Percentiles rank a stretch among this genome's conserved stretches.
Evolutionary conservation across 352 stramenopile genomes (phyloP).

Genomic region (Phytophthora palmivora): DNA sequence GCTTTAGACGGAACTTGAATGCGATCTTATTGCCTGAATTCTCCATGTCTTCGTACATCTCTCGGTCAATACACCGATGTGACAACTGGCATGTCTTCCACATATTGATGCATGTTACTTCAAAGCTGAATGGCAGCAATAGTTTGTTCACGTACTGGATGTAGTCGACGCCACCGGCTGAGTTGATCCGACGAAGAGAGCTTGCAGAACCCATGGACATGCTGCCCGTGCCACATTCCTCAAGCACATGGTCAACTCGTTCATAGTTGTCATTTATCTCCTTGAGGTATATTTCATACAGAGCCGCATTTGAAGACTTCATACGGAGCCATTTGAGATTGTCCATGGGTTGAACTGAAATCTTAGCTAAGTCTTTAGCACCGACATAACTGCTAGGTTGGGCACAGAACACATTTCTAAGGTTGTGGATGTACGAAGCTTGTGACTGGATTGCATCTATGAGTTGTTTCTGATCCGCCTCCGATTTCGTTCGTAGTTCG

Average conservation of each 20-base stretch:
- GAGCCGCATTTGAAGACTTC: conserved; percentile 11
- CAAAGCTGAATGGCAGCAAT: conserved; percentile 23
- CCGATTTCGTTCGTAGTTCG: background rate
- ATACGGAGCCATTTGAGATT: conserved; percentile 19
- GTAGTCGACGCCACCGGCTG: conserved; percentile 5
- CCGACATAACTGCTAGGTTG: background rate
- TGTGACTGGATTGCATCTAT: background rate
- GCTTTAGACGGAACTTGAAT: conserved; percentile 32
- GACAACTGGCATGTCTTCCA: conserved; percentile 12
- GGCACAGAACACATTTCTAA: conserved; percentile 1
- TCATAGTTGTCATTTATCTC: conserved; percentile 21
- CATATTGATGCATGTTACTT: conserved; percentile 13
- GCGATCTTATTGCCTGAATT: conserved; percentile 37
- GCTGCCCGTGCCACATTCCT: conserved; percentile 5
- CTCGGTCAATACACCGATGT: conserved; percentile 15
- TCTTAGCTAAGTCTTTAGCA: background rate
- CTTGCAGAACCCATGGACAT: background rate
- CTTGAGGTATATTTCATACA: conserved; percentile 16
- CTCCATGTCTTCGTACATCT: conserved; percentile 17
- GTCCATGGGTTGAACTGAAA: background rate
- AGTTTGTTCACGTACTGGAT: conserved; percentile 25
- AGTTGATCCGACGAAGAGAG: background rate
- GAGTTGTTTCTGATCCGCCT: conserved; percentile 21
- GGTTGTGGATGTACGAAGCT: conserved; percentile 14
- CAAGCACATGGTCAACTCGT: conserved; percentile 19